Percentiles rank a stretch among this genome's conserved stretches.
Evolutionary conservation across 441 rosid genomes (phyloP).

Genomic region (Adansonia gregorii): DNA sequence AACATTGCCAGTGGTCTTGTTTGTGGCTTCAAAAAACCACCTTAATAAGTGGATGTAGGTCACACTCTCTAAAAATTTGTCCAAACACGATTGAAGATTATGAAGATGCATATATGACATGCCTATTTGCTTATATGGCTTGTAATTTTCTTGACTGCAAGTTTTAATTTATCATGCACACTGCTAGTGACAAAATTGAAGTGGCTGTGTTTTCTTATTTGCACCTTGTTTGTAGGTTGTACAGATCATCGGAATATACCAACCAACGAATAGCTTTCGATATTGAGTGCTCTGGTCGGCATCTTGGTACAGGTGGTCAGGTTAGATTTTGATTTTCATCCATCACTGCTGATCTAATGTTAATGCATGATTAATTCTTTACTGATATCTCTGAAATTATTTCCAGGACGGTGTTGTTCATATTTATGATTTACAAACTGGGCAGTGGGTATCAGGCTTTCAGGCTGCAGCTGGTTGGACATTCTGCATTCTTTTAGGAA

Average conservation of each 20-base stretch:
- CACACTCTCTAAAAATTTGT: background rate
- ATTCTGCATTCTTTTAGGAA: constrained; percentile 14
- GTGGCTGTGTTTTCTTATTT: constrained; percentile 19
- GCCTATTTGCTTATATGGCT: background rate
- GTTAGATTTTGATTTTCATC: constrained; percentile 40
- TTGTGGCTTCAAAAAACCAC: constrained; percentile 7
- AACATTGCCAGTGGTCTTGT: background rate
- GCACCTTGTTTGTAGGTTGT: constrained; percentile 53
- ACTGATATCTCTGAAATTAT: constrained; percentile 1
- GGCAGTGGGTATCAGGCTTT: constrained; percentile 85
- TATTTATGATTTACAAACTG: constrained; percentile 85
- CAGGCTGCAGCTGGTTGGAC: constrained; percentile 83
- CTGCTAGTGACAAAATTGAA: background rate
- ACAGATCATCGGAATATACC: constrained; percentile 81
- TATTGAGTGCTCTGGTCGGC: constrained; percentile 72
- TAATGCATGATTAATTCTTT: background rate
- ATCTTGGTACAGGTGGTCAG: constrained; percentile 97
- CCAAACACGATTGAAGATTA: background rate
- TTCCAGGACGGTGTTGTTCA: constrained; percentile 90
- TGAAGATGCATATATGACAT: background rate
- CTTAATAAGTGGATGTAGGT: background rate
- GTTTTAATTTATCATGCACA: background rate
- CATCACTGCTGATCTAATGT: background rate
- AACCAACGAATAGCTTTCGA: constrained; percentile 92
- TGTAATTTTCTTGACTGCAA: background rate